Conservation (phyloP, 192 early-diverging fungal species). For the Backusella australiensis region DNA sequence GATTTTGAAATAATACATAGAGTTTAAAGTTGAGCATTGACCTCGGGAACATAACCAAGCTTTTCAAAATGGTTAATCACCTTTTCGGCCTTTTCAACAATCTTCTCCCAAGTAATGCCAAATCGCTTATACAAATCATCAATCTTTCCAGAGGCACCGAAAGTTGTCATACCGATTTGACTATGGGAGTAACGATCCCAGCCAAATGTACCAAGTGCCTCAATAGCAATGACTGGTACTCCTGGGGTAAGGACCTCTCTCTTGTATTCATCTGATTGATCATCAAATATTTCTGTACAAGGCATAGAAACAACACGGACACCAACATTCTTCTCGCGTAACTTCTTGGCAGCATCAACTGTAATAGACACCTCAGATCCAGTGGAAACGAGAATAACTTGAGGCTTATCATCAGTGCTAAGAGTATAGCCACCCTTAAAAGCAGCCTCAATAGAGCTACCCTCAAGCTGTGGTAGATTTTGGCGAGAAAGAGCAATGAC, state of each 20-base stretch:
- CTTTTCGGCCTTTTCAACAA: constrained; percentile 74
- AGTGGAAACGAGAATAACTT: constrained; percentile 77
- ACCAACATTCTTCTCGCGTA: constrained; percentile 54
- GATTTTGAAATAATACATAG: neutral
- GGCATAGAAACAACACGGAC: constrained; percentile 94
- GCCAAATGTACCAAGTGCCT: constrained; percentile 81
- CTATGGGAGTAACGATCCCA: constrained; percentile 93
- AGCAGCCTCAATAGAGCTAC: constrained; percentile 74
- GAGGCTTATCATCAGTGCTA: constrained; percentile 53
- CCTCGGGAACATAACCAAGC: constrained; percentile 41
- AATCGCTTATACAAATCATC: constrained; percentile 80
- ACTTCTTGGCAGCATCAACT: constrained; percentile 78
- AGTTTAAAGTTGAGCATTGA: constrained; percentile 14
- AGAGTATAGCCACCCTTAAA: constrained; percentile 86
- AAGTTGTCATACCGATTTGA: constrained; percentile 87
- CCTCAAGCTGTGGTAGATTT: constrained; percentile 88
- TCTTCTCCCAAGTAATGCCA: constrained; percentile 69
- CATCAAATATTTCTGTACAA: constrained; percentile 84
- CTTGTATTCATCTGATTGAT: constrained; percentile 80
- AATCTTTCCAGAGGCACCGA: constrained; percentile 84
- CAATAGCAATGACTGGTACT: constrained; percentile 81
- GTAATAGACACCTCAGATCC: constrained; percentile 90
- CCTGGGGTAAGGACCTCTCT: constrained; percentile 74
- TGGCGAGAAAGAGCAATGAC: constrained; percentile 89
- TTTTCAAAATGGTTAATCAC: constrained; percentile 73